These are phyloP conservation scores for Monilinia fructigena DNA, from an alignment of 2,329 filamentous ascomycete species.

Conservation along the genomic window DNA sequence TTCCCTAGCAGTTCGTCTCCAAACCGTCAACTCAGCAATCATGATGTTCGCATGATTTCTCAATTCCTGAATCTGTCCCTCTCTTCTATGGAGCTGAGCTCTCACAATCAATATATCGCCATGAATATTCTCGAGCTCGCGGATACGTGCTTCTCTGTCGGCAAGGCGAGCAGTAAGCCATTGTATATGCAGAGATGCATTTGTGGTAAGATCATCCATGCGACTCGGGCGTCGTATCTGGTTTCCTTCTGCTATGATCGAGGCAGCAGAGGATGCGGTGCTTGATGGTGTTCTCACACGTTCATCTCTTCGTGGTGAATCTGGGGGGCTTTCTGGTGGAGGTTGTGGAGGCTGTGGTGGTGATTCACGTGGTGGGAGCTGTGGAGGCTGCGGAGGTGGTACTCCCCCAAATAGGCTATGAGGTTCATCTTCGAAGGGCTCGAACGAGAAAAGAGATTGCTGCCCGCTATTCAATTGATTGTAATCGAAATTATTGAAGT, in stretches of 20 bases:
- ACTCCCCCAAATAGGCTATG: background rate
- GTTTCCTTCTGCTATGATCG: background rate
- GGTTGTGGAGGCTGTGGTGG: background rate
- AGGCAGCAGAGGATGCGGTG: background rate
- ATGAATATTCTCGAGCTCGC: background rate
- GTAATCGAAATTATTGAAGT: conserved; percentile 16
- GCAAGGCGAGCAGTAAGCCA: conserved; percentile 9
- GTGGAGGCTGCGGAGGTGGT: too few species aligned
- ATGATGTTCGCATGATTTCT: background rate
- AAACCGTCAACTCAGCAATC: background rate
- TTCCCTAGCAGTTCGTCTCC: background rate
- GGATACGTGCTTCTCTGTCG: background rate
- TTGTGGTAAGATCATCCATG: background rate
- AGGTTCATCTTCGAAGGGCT: conserved; percentile 1
- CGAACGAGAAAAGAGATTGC: conserved; percentile 17
- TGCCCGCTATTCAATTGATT: background rate
- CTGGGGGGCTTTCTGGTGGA: too few species aligned
- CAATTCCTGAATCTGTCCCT: background rate
- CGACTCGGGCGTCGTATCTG: background rate
- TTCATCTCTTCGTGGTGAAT: background rate
- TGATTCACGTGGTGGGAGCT: background rate
- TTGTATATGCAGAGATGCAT: conserved; percentile 17
- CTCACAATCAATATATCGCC: background rate
- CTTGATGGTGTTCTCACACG: too few species aligned
- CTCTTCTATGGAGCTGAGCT: background rate